Percentiles rank a stretch among this genome's conserved stretches.
Evolutionary conservation across 106 monocot genomes (phyloP).

Genomic region (Alisma plantagoaquatica): DNA sequence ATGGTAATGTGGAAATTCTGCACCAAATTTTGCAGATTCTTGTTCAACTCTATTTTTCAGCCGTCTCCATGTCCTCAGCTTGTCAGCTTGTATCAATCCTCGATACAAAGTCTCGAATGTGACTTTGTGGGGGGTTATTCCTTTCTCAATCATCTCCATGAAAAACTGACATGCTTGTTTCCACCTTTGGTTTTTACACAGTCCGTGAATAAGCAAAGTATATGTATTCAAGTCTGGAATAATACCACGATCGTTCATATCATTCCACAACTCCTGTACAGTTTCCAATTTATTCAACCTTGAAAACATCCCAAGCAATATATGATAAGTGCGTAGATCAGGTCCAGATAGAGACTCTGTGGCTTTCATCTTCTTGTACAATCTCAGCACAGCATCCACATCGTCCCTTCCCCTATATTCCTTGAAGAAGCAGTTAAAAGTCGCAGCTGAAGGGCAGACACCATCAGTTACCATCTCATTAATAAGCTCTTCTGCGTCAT

Average conservation of each 20-base stretch:
- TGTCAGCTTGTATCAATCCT: constrained; percentile 87
- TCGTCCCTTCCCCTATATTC: constrained; percentile 89
- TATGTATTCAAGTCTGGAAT: constrained; percentile 88
- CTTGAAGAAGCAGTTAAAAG: constrained; percentile 95
- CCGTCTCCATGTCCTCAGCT: constrained; percentile 92
- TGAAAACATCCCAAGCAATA: constrained; percentile 65
- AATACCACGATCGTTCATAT: constrained; percentile 49
- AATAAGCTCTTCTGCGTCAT: constrained; percentile 71
- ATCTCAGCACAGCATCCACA: constrained; percentile 29
- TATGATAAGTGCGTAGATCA: constrained; percentile 77
- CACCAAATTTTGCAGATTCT: constrained; percentile 66
- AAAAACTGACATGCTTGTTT: constrained; percentile 73
- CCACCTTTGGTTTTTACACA: constrained; percentile 77
- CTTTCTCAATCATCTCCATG: constrained; percentile 99
- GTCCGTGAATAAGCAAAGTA: constrained; percentile 68
- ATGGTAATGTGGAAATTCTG: constrained; percentile 60
- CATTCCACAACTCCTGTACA: constrained; percentile 67
- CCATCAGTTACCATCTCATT: constrained; percentile 57
- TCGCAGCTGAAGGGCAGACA: constrained; percentile 53
- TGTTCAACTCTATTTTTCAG: constrained; percentile 80
- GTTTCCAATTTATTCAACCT: constrained; percentile 28
- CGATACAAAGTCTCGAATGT: constrained; percentile 89
- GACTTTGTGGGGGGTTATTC: constrained; percentile 81
- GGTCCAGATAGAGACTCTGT: constrained; percentile 17
- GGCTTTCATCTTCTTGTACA: constrained; percentile 80